Evolutionary conservation across 768 basidiomycete genomes (phyloP), one percentile per base, ranked within the genome.

Genomic region (Leccinum truebloodii): DNA sequence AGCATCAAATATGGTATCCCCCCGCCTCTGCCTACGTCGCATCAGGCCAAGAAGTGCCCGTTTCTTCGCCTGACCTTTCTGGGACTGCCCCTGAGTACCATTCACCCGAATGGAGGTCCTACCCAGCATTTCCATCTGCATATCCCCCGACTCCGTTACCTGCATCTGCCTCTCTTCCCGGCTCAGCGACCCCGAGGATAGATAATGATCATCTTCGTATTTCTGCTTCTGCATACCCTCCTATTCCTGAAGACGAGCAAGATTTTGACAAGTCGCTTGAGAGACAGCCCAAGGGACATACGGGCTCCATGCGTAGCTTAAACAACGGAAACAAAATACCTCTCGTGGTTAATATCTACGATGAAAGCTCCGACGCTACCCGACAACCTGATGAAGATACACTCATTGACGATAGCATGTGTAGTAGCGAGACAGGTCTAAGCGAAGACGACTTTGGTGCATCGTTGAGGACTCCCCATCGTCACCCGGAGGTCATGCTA

Each of bases 81-180:
- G 72, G 57, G 70, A 78, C 60, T 14, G 48, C 77, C 67, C 63
- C 68, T 71, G 69, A 75, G 28, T 71, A 65, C 44, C 71, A 66
- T n/a, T 72, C 67, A n/a, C 83, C 88, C 44, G 88, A 91, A 63
- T 91, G 88, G 88, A 76, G 87, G 59, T 77, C 83, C 69, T 92
- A 90, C 65, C 89, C 89, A 13, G 78, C 86, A 18, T 87, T 90
- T 55, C 90, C 90, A 32, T 85, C 90, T 5, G 90, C 90, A 35
- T 92, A 92, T 67, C 89, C 89, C 9, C 79, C 87, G 0, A 90
- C 87, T 14, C 89, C 88, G 12, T 65, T 84, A n/a, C 75, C 76
- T 22, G 71, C 73, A 18, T 71, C 78, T 3, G 66, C 77, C 26
- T 71, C 68, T 20, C 75, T 77, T 52, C 76, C 71, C 60, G 54